Evolutionary conservation across 139 green algal genomes (phyloP), one percentile per base, ranked within the genome.

Genomic region (Penium margaritaceum): DNA sequence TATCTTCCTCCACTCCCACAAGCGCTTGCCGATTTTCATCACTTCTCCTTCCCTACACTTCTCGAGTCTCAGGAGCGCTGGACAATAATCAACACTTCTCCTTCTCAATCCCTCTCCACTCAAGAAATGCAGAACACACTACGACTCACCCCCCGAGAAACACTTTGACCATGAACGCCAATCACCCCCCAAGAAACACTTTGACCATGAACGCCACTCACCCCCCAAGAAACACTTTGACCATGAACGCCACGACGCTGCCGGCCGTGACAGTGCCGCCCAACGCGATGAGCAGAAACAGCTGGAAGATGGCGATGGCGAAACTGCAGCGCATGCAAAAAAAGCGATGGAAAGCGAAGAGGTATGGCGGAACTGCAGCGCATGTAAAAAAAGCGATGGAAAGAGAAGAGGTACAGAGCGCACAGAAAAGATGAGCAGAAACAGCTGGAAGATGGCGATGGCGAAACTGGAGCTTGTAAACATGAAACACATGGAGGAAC

Each of bases 291-390:
- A 44, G 47, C 27, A 67, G 24, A 43, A 79, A 79, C 12, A 79
- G 47, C 47, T 60, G 41, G 33, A 76, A 76, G 24, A 76, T 32
- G 2, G 70, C 69, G 12, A 76, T 76, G 29, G 69, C 51, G 17
- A 24, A 39, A 21, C 69, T 72, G 64, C n/a, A n/a, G n/a, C n/a
- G n/a, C n/a, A n/a, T n/a, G n/a, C n/a, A n/a, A n/a, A n/a, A n/a
- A n/a, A n/a, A n/a, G n/a, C n/a, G n/a, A n/a, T n/a, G n/a, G n/a
- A n/a, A n/a, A n/a, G n/a, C n/a, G n/a, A n/a, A n/a, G n/a, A n/a
- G n/a, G n/a, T n/a, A 76, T 76, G 29, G 69, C 51, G 17, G 41
- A 39, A 21, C 69, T 72, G 64, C n/a, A n/a, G n/a, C n/a, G n/a
- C n/a, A n/a, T n/a, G n/a, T n/a, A n/a, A n/a, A 19, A 65, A 7